phyloP scores from a whole-genome alignment of 2,329 filamentous ascomycete genomes.

The Epichloe uncinata region DNA sequence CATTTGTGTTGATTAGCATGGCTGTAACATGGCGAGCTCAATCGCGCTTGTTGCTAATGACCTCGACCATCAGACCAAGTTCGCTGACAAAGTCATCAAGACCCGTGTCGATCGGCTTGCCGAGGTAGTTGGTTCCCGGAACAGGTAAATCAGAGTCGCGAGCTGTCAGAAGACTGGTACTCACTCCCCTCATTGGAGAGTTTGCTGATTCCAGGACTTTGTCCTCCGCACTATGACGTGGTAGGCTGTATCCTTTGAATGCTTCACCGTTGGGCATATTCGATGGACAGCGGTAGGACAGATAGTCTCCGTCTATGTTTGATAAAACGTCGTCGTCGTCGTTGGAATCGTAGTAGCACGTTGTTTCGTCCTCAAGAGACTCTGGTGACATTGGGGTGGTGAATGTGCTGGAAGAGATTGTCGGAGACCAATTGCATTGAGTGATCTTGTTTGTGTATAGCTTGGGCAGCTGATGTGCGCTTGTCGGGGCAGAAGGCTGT shows the following conservation, averaged over 20 bases:
- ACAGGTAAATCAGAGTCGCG: slow-evolving; percentile 10
- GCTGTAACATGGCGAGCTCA: slow-evolving; percentile 6
- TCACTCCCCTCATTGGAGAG: slow-evolving; percentile 7
- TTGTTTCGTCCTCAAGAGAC: slow-evolving; percentile 27
- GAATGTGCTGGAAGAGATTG: slow-evolving; percentile 15
- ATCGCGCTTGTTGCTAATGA: slow-evolving; percentile 25
- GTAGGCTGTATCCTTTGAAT: slow-evolving; percentile 34
- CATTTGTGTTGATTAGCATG: neutral
- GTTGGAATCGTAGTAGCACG: slow-evolving; percentile 33
- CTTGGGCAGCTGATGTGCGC: slow-evolving; percentile 7
- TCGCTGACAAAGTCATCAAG: slow-evolving; percentile 31
- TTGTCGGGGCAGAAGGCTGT: slow-evolving; percentile 10
- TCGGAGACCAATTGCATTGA: slow-evolving; percentile 14
- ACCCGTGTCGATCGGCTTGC: slow-evolving; percentile 22
- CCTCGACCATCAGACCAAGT: slow-evolving; percentile 38
- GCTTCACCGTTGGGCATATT: slow-evolving; percentile 9
- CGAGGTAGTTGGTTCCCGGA: slow-evolving; percentile 16
- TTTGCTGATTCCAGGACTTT: slow-evolving; percentile 6
- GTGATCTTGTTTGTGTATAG: slow-evolving; percentile 12
- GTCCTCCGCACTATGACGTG: slow-evolving; percentile 16
- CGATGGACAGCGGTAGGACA: slow-evolving; percentile 13
- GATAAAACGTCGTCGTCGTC: slow-evolving; percentile 27
- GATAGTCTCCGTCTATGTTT: slow-evolving; percentile 23
- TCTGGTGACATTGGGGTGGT: slow-evolving; percentile 24
- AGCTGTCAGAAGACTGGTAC: slow-evolving; percentile 14